These are phyloP conservation scores for Pyrus betulifolia DNA, from an alignment of 306 rosid genomes.

Conservation along the genomic window DNA sequence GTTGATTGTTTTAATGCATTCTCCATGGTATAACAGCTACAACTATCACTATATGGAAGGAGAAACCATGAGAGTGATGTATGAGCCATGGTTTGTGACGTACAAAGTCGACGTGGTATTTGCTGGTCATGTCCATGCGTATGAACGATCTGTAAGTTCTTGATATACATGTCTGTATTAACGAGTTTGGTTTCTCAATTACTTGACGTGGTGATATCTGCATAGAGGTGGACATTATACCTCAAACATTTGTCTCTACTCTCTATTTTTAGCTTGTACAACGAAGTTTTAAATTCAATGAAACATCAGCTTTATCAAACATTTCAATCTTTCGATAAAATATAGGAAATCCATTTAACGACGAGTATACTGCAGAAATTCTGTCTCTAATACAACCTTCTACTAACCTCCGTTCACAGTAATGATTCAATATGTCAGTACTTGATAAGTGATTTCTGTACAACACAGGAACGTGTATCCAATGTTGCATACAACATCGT, in stretches of 20 bases:
- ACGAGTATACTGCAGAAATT: neutral
- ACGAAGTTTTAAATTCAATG: neutral
- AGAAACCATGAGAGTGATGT: constrained; percentile 82
- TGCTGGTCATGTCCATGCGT: constrained; percentile 93
- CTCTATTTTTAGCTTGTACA: neutral
- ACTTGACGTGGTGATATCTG: neutral
- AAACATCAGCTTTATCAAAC: neutral
- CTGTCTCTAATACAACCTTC: neutral
- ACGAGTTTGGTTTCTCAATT: neutral
- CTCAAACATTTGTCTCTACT: neutral
- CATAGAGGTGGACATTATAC: neutral
- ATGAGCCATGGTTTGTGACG: constrained; percentile 57
- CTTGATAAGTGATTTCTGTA: neutral
- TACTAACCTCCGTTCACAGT: neutral
- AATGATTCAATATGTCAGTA: neutral
- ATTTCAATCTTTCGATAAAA: neutral
- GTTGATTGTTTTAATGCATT: constrained; percentile 49
- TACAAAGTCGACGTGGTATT: constrained; percentile 77
- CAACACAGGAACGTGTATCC: constrained; percentile 66
- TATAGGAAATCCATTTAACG: neutral
- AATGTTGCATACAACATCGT: constrained; percentile 59
- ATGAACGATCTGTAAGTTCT: constrained; percentile 72
- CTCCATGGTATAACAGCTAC: constrained; percentile 55
- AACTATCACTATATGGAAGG: constrained; percentile 70
- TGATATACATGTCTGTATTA: neutral